Evolutionary conservation across 768 basidiomycete genomes (phyloP).

Genomic region (Cantharellus cinnabarinus): DNA sequence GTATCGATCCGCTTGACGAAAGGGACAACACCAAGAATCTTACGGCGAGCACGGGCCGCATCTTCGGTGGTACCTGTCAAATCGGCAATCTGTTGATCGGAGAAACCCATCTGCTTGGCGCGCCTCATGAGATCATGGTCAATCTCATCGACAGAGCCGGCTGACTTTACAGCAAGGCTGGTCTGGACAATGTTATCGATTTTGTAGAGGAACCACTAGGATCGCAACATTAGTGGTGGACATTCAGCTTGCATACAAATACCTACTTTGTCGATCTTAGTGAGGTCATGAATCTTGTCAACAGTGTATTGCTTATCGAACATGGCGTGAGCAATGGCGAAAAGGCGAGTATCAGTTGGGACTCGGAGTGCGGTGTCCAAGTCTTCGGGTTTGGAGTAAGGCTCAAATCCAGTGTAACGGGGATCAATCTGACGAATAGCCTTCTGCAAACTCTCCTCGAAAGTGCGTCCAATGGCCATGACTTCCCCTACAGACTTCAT

Average conservation of each 20-base stretch:
- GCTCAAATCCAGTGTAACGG: conserved; percentile 90
- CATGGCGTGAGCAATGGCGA: conserved; percentile 97
- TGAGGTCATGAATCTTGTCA: conserved; percentile 75
- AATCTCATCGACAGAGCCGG: conserved; percentile 46
- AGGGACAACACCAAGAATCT: conserved; percentile 72
- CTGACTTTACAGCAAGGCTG: conserved; percentile 48
- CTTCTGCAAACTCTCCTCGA: conserved; percentile 96
- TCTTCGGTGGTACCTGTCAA: conserved; percentile 55
- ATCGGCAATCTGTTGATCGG: conserved; percentile 79
- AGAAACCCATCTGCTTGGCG: conserved; percentile 90
- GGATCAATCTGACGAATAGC: conserved; percentile 97
- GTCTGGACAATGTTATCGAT: conserved; percentile 96
- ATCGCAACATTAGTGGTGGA: not conserved
- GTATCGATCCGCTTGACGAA: conserved; percentile 99
- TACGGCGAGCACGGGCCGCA: conserved; percentile 64
- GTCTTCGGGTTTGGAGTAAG: conserved; percentile 74
- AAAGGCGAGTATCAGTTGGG: conserved; percentile 90
- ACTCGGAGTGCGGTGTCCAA: conserved; percentile 55
- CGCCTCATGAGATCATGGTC: conserved; percentile 59
- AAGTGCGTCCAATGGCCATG: conserved; percentile 98
- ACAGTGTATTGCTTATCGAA: conserved; percentile 81
- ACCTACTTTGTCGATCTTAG: conserved; percentile 88
- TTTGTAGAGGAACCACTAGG: conserved; percentile 93
- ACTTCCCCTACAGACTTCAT: conserved; percentile 99
- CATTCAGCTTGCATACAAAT: not conserved